phyloP scores from a whole-genome alignment of 495 filamentous ascomycete species.

The Peziza echinospora region DNA sequence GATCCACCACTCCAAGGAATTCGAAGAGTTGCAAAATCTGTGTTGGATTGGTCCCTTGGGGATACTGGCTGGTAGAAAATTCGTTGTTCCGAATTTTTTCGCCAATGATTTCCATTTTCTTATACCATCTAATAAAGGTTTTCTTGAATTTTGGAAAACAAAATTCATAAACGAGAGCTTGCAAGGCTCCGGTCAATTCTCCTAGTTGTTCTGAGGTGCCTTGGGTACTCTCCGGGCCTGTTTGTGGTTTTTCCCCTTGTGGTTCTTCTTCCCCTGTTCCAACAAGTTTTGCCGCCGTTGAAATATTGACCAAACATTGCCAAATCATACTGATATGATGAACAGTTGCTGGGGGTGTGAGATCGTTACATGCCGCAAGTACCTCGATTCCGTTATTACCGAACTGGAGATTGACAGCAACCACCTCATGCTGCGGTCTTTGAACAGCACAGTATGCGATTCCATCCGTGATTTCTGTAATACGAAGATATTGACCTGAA shows the following conservation, averaged over 20 bases:
- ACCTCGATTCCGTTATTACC: background rate
- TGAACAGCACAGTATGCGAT: background rate
- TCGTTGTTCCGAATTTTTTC: background rate
- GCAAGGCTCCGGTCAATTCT: background rate
- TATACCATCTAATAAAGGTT: background rate
- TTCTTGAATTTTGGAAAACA: background rate
- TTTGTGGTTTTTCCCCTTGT: background rate
- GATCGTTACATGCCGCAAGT: background rate
- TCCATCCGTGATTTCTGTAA: background rate
- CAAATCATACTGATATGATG: background rate
- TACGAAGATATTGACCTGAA: background rate
- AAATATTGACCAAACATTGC: background rate
- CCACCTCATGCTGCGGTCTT: background rate
- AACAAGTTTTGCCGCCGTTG: background rate
- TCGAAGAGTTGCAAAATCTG: background rate
- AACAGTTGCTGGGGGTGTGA: background rate
- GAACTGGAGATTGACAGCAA: background rate
- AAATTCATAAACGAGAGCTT: background rate
- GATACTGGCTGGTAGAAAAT: background rate
- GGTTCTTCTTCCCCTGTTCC: background rate
- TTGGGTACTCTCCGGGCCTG: background rate
- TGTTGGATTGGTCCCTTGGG: background rate
- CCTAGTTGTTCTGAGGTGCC: background rate
- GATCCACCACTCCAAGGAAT: background rate
- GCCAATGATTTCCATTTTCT: background rate